A percentile compares a stretch with the other conserved stretches of the same genome.
Conservation (phyloP, 2,329 filamentous ascomycete genomes). For the Fusarium sambucinum region DNA sequence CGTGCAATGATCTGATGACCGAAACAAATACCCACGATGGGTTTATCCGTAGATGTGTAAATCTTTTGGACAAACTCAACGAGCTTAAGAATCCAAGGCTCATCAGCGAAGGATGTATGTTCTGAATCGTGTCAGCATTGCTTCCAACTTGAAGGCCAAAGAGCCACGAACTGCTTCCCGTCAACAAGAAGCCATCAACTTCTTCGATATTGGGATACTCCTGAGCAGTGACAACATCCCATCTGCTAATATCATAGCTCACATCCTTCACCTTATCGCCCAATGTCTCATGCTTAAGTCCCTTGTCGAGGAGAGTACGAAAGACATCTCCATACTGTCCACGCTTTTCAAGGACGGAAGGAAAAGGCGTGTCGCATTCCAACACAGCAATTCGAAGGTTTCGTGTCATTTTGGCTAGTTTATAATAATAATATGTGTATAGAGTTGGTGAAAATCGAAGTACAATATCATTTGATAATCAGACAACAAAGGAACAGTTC, state of each 20-base stretch:
- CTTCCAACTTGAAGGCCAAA: rapidly evolving
- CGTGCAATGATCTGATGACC: slow-evolving; percentile 61
- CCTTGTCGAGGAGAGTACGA: slow-evolving; percentile 45
- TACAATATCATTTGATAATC: not conserved
- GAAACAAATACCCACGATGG: slow-evolving; percentile 60
- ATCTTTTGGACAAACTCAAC: slow-evolving; percentile 52
- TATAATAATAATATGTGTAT: not conserved
- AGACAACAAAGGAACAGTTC: not conserved
- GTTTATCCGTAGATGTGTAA: slow-evolving; percentile 47
- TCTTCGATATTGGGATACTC: slow-evolving; percentile 46
- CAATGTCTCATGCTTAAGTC: slow-evolving; percentile 38
- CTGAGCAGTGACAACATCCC: slow-evolving; percentile 49
- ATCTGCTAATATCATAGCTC: slow-evolving; percentile 47
- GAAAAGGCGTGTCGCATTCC: slow-evolving; percentile 52
- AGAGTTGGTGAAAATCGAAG: not conserved
- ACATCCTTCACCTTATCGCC: slow-evolving; percentile 35
- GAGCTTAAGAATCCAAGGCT: slow-evolving; percentile 57
- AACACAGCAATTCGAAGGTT: slow-evolving; percentile 48
- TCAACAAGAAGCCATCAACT: slow-evolving; percentile 50
- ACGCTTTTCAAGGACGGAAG: slow-evolving; percentile 42
- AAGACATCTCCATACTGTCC: slow-evolving; percentile 52
- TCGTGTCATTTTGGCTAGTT: slow-evolving; percentile 33
- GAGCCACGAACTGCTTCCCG: slow-evolving; percentile 51
- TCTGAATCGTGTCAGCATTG: slow-evolving; percentile 32
- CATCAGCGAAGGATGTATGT: slow-evolving; percentile 55